Evolutionary conservation across 176 grass and related monocot genomes (phyloP).

Genomic region (Zea luxurians): DNA sequence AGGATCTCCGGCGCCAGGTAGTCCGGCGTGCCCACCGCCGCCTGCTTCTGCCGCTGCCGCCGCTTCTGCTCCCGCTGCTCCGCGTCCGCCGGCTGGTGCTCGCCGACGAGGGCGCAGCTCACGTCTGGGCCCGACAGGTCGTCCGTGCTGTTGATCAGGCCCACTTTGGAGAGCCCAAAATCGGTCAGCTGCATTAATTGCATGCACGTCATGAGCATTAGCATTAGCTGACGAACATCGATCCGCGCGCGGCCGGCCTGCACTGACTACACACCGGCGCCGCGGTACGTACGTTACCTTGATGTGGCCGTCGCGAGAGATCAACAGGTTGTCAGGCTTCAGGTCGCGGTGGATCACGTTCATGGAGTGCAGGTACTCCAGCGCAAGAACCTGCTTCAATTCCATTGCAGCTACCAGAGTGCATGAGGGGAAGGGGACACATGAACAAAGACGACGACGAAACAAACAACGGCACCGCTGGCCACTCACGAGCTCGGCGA

Average conservation of each 20-base stretch:
- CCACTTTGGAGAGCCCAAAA: constrained; percentile 96
- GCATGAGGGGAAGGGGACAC: too few species aligned
- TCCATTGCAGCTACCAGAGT: not conserved
- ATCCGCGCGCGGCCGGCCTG: too few species aligned
- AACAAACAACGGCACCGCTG: not conserved
- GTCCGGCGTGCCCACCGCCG: constrained; percentile 94
- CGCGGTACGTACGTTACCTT: constrained; percentile 40
- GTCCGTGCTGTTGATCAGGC: constrained; percentile 99
- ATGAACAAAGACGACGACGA: not conserved
- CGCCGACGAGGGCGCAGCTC: constrained; percentile 66
- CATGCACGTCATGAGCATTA: too few species aligned
- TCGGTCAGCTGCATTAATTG: constrained; percentile 67
- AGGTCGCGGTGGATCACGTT: constrained; percentile 97
- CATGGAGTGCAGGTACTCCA: constrained; percentile 92
- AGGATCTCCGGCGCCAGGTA: constrained; percentile 97
- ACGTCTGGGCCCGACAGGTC: constrained; percentile 93
- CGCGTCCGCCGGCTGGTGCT: constrained; percentile 50
- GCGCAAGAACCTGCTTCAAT: constrained; percentile 68
- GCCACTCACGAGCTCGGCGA: constrained; percentile 79
- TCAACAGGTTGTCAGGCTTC: constrained; percentile 89
- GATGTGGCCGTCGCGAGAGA: constrained; percentile 82
- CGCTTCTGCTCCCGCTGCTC: constrained; percentile 68
- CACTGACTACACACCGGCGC: too few species aligned
- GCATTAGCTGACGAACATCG: too few species aligned
- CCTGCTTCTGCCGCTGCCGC: constrained; percentile 77